Evolutionary conservation across 129 eudicot species (phyloP), one percentile per base, ranked within the genome.

Genomic region (Heracleum sosnowskyi): DNA sequence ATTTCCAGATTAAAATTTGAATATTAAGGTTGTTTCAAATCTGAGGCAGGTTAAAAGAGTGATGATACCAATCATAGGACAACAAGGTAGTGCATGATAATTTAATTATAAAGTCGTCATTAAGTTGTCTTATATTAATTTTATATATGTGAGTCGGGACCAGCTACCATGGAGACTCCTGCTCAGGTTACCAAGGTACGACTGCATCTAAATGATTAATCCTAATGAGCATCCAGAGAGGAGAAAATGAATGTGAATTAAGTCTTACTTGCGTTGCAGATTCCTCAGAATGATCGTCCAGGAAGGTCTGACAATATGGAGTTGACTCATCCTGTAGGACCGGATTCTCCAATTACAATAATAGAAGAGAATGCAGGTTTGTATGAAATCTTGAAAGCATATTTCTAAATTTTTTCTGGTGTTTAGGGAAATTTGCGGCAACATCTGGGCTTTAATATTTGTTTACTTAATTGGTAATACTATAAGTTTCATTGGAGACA

Each of bases 331-430:
- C 64, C 18, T 60, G 33, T 24, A 60, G 68, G 68, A 60, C 68
- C 33, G 33, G 10, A 60, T 24, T 60, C 33, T 3, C 9, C 34
- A 24, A n/a, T 2, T 60, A 0, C 68, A n/a, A 60, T 60, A 34
- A n/a, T n/a, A n/a, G n/a, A n/a, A n/a, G n/a, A n/a, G n/a, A n/a
- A 60, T 60, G 68, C 68, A 22, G 68, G 68, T 60, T 60, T 60
- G 68, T 49, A 34, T 60, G 68, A 26, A 60, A 7, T n/a, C 68
- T 60, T 60, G 31, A 9, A n/a, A 60, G 16, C 2, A 60, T n/a
- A 7, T 60, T n/a, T 26, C 9, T n/a, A n/a, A 55, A 55, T 3
- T 20, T n/a, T 24, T 22, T 60, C 68, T 0, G n/a, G 68, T n/a
- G 8, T n/a, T n/a, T n/a, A n/a, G 68, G 26, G 29, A 60, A 60